These are phyloP conservation scores for Cryptococcus sp. DNA, from an alignment of 1,284 basidiomycete genomes.

Conservation along the genomic window DNA sequence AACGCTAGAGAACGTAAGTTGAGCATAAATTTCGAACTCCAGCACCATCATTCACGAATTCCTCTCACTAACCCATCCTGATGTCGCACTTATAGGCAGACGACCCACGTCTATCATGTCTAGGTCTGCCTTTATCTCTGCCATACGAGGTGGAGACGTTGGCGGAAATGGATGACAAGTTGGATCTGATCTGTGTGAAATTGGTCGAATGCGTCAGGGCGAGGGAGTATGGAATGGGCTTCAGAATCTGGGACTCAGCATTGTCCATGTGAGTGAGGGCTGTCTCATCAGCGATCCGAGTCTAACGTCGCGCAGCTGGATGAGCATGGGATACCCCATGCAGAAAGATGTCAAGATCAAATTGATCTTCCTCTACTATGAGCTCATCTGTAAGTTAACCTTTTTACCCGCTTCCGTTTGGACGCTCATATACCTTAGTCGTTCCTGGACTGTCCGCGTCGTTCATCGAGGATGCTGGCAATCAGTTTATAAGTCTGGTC, in stretches of 20 bases:
- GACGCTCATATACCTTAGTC: conserved; percentile 45
- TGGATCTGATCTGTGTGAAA: conserved; percentile 72
- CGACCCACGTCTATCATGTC: conserved; percentile 43
- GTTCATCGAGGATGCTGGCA: conserved; percentile 56
- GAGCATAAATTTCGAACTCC: too few relatives aligned
- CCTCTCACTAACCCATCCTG: background rate
- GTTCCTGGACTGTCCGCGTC: conserved; percentile 58
- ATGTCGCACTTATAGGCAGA: conserved; percentile 29
- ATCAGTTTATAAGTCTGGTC: conserved; percentile 57
- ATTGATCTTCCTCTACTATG: conserved; percentile 78
- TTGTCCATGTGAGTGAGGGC: conserved; percentile 64
- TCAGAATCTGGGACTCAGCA: conserved; percentile 76
- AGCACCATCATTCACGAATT: too few relatives aligned
- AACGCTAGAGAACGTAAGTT: conserved; percentile 18
- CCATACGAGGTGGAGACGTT: conserved; percentile 82
- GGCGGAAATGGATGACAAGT: conserved; percentile 73
- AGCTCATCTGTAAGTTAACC: conserved; percentile 53
- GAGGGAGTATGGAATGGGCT: conserved; percentile 74
- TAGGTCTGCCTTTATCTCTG: conserved; percentile 54
- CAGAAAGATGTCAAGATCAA: conserved; percentile 74
- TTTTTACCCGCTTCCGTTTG: background rate
- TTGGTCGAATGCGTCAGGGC: conserved; percentile 72
- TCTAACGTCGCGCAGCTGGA: conserved; percentile 63
- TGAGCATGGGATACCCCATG: conserved; percentile 79
- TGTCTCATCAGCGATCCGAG: conserved; percentile 16